Evolutionary conservation across 257 asterid species (phyloP).

Genomic region (Solanum boliviense): DNA sequence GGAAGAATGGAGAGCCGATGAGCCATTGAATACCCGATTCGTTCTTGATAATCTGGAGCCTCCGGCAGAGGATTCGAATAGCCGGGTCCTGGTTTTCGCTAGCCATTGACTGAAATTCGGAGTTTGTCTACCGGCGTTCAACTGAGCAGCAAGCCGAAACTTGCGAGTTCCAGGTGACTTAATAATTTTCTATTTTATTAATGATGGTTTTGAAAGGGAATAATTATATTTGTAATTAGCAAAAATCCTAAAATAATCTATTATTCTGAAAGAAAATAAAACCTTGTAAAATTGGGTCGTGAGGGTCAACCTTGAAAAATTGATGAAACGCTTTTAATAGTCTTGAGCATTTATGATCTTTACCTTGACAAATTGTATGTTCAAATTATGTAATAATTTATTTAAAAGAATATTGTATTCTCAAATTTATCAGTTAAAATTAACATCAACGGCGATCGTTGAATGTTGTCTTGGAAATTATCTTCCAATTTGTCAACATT

Average conservation of each 20-base stretch:
- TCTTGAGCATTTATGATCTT: background rate
- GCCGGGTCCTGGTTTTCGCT: background rate
- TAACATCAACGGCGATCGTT: background rate
- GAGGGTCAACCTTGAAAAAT: background rate
- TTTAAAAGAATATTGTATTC: no score
- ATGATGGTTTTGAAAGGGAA: no score
- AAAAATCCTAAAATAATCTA: background rate
- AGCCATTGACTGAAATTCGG: background rate
- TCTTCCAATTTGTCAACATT: background rate
- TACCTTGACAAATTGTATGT: no score
- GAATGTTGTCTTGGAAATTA: no score
- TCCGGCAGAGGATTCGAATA: conserved; percentile 48
- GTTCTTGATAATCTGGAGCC: conserved; percentile 26
- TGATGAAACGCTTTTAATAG: background rate
- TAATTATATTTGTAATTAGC: background rate
- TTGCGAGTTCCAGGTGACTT: background rate
- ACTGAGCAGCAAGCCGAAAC: background rate
- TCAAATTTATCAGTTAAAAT: no score
- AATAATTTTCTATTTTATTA: no score
- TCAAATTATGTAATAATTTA: no score
- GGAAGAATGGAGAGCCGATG: conserved; percentile 55
- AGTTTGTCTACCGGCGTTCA: background rate
- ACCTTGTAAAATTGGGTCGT: no score
- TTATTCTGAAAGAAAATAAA: background rate
- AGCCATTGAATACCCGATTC: conserved; percentile 70